phyloP scores from a whole-genome alignment of 129 eudicot species.

The Flaveria robusta region DNA sequence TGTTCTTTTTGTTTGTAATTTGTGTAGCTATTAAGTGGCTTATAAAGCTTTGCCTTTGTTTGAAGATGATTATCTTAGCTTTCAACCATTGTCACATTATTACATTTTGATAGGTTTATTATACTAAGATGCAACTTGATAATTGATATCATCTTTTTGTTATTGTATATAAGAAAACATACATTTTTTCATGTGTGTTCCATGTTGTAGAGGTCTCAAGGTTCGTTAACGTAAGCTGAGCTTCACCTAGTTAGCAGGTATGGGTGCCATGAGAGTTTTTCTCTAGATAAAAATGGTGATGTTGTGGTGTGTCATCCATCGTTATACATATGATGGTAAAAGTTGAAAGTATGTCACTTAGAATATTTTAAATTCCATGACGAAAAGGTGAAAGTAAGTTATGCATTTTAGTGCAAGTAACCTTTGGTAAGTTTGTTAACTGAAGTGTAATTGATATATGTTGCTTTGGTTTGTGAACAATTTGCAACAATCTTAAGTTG shows the following conservation, averaged over 20 bases:
- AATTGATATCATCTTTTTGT: neutral
- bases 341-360: neutral
- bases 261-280: too few relatives aligned
- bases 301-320: neutral
- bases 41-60: constrained; percentile 20
- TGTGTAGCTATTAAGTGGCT: constrained; percentile 5
- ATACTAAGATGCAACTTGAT: neutral
- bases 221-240: too few relatives aligned
- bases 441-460: constrained; percentile 1
- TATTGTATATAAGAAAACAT: neutral
- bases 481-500: neutral
- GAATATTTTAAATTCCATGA: neutral
- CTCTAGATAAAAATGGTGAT: neutral
- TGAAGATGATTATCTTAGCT: constrained; percentile 17
- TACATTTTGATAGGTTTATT: too few relatives aligned
- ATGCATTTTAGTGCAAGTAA: neutral
- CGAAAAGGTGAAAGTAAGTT: neutral
- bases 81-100: neutral
- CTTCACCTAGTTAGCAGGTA: too few relatives aligned
- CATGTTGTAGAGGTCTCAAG: too few relatives aligned
- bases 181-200: neutral
- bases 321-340: neutral
- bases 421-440: neutral
- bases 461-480: neutral
- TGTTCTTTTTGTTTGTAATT: neutral